These are phyloP conservation scores for Macadamia tetraphylla DNA, from an alignment of 164 flowering plant species.

Conservation along the genomic window DNA sequence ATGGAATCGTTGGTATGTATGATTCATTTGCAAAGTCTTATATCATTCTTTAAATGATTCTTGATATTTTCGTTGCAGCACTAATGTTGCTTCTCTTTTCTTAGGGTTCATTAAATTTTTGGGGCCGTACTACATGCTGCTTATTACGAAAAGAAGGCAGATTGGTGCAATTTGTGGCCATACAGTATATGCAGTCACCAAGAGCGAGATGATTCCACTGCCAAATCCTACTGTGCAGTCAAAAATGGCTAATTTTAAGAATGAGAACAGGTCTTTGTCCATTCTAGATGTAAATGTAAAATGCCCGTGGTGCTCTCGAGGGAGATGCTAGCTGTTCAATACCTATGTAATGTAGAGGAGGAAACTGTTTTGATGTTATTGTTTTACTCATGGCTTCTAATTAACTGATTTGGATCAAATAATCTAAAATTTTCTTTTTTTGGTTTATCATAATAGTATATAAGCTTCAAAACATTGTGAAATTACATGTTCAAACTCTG, in stretches of 20 bases:
- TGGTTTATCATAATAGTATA: constrained; percentile 13
- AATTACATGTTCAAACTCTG: constrained; percentile 21
- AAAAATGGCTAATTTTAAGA: constrained; percentile 69
- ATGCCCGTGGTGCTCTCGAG: constrained; percentile 34
- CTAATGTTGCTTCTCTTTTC: constrained; percentile 14
- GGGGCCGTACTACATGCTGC: constrained; percentile 95
- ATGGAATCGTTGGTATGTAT: constrained; percentile 85
- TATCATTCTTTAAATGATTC: background rate
- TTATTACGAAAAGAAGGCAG: constrained; percentile 90
- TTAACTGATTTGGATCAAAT: constrained; percentile 15
- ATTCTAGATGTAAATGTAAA: constrained; percentile 71
- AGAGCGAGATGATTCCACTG: constrained; percentile 81
- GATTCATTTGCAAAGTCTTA: background rate
- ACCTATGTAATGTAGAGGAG: constrained; percentile 28
- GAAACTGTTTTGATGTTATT: constrained; percentile 11
- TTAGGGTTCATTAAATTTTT: constrained; percentile 84
- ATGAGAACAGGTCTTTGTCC: constrained; percentile 97
- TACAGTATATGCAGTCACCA: constrained; percentile 61
- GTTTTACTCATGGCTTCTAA: constrained; percentile 9
- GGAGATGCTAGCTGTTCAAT: constrained; percentile 23
- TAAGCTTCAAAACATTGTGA: constrained; percentile 17
- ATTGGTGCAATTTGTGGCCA: constrained; percentile 89
- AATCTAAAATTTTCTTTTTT: constrained; percentile 17
- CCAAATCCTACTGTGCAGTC: constrained; percentile 59
- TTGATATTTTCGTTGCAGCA: background rate